A percentile compares a stretch with the other conserved stretches of the same genome.
phyloP scores from a whole-genome alignment of 495 filamentous ascomycete genomes.

The Cercophora sp. region DNA sequence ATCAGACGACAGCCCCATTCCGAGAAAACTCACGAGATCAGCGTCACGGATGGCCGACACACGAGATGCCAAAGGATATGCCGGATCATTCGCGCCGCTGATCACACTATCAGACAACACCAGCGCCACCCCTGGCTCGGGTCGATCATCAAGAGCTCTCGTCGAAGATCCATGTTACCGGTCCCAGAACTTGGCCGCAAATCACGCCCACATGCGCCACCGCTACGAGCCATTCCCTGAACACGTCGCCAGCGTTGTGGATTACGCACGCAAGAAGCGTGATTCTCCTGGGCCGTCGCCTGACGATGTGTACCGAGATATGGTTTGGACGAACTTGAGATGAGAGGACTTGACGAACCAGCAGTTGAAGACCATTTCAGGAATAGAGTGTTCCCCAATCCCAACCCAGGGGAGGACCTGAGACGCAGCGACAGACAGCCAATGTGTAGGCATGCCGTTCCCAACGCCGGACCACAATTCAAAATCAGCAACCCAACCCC shows the following conservation, averaged over 20 bases:
- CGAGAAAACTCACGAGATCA: too few species aligned
- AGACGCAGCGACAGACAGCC: constrained; percentile 4
- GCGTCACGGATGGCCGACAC: constrained; percentile 1
- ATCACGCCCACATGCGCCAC: constrained; percentile 17
- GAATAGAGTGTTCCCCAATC: constrained; percentile 12
- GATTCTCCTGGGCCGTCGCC: too few species aligned
- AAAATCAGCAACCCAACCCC: constrained; percentile 22
- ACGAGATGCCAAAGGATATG: constrained; percentile 2
- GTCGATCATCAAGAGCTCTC: constrained; percentile 4
- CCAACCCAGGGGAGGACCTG: not conserved
- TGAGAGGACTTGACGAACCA: constrained; percentile 10
- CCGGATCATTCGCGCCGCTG: not conserved
- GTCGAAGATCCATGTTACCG: constrained; percentile 21
- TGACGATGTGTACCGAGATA: too few species aligned
- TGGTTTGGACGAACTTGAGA: constrained; percentile 9
- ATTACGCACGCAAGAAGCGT: too few species aligned
- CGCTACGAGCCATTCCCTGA: constrained; percentile 12
- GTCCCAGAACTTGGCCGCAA: constrained; percentile 16
- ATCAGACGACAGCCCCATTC: too few species aligned
- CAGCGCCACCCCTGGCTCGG: not conserved
- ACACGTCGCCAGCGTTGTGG: too few species aligned
- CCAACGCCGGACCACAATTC: constrained; percentile 10
- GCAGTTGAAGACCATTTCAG: constrained; percentile 19
- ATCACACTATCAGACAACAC: not conserved
- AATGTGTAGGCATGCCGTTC: constrained; percentile 19